Evolutionary conservation across 257 asterid species (phyloP).

Genomic region (Capsicum rhomboideum): DNA sequence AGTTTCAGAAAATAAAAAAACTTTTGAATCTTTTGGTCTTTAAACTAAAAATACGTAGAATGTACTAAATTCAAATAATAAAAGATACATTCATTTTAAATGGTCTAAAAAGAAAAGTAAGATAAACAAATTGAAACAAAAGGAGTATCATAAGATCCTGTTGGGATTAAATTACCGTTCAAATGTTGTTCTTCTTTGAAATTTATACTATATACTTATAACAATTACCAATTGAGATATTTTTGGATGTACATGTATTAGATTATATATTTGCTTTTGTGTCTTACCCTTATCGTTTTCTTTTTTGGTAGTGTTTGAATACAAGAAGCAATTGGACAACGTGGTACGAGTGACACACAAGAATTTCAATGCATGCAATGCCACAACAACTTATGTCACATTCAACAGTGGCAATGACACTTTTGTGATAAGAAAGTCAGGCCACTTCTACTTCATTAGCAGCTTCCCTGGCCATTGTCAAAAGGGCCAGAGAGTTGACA

Average conservation of each 20-base stretch:
- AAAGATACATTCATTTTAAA: too few species aligned
- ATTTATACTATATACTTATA: neutral
- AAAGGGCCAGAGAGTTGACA: conserved; percentile 45
- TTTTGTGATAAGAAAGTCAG: conserved; percentile 22
- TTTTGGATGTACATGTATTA: neutral
- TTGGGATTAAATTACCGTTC: neutral
- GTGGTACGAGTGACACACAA: conserved; percentile 47
- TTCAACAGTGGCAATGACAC: conserved; percentile 41
- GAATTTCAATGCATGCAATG: conserved; percentile 40
- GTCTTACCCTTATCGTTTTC: too few species aligned
- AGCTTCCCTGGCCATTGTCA: conserved; percentile 37
- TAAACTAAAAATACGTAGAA: too few species aligned
- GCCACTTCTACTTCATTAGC: conserved; percentile 58
- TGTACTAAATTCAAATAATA: too few species aligned
- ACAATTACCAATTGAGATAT: neutral
- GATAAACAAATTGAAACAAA: too few species aligned
- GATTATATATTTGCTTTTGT: neutral
- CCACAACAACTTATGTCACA: conserved; percentile 15
- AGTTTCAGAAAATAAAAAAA: too few species aligned
- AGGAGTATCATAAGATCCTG: neutral
- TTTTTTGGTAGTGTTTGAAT: conserved; percentile 31
- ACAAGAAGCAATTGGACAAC: conserved; percentile 37
- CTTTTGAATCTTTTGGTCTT: too few species aligned
- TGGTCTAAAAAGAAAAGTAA: too few species aligned
- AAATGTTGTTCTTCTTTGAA: neutral